Evolutionary conservation across 1,284 basidiomycete species (phyloP).

Genomic region (Puccinia triticina): DNA sequence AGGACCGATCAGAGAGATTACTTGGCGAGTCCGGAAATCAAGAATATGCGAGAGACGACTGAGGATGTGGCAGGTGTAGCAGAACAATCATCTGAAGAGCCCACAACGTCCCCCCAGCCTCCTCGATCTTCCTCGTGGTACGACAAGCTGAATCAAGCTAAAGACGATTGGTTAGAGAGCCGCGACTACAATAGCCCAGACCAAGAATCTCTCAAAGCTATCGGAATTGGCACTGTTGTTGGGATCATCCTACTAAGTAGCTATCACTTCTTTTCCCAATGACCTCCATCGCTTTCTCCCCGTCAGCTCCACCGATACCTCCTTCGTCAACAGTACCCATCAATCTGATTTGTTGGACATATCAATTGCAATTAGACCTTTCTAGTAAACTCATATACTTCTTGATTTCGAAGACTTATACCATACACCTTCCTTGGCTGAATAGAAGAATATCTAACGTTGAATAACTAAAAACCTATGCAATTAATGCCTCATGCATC

Average conservation of each 20-base stretch:
- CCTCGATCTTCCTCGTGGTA: constrained; percentile 5
- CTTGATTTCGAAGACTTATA: neutral
- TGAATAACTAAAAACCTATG: too few relatives aligned
- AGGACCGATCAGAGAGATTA: neutral
- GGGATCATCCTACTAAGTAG: constrained; percentile 18
- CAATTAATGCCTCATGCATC: too few relatives aligned
- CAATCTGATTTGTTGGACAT: neutral
- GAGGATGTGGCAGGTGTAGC: neutral
- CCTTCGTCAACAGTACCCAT: neutral
- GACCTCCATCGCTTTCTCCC: neutral
- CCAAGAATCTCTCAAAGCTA: constrained; percentile 1
- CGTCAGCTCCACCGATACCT: neutral
- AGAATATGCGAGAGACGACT: neutral
- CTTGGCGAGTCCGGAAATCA: neutral
- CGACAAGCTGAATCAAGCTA: neutral
- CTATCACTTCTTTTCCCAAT: constrained; percentile 16
- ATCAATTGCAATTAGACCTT: neutral
- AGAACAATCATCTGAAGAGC: neutral
- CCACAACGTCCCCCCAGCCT: neutral
- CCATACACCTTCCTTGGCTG: too few relatives aligned
- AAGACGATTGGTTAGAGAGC: constrained; percentile 5
- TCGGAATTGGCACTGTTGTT: constrained; percentile 11
- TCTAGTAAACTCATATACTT: neutral
- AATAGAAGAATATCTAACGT: too few relatives aligned
- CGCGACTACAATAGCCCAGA: neutral